Conservation (phyloP, 176 grass and related monocot species). For the Dendrocalamus sinicus region DNA sequence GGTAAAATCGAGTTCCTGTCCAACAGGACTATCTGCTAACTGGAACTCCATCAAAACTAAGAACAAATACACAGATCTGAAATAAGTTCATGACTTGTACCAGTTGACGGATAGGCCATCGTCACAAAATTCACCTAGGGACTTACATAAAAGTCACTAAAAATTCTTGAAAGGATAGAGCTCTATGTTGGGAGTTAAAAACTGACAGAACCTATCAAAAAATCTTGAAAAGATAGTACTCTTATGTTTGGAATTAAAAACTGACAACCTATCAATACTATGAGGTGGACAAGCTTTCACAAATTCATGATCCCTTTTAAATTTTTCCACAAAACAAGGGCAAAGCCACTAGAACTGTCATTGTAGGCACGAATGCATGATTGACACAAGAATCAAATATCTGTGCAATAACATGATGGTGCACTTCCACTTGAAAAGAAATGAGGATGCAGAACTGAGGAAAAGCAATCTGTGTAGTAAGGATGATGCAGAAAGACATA, state of each 20-base stretch:
- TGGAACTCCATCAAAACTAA: neutral
- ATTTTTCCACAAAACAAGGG: neutral
- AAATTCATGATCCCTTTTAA: neutral
- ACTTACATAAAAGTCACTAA: neutral
- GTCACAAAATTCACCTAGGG: neutral
- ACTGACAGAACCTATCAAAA: neutral
- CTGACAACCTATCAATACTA: neutral
- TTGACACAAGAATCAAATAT: conserved; percentile 16
- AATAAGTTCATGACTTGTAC: neutral
- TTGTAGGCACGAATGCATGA: neutral
- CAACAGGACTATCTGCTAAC: neutral
- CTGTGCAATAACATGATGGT: neutral
- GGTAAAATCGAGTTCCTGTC: neutral
- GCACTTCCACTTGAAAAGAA: neutral
- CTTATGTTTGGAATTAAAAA: neutral
- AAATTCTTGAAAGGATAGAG: neutral
- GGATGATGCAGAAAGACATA: conserved; percentile 38
- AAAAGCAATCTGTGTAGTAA: neutral
- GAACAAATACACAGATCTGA: neutral
- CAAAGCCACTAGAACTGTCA: neutral
- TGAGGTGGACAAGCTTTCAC: neutral
- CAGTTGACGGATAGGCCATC: neutral
- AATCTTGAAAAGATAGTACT: neutral
- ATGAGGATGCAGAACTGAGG: neutral
- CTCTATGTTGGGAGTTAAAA: neutral